These are phyloP conservation scores for Manihot esculenta DNA, from an alignment of 441 rosid species.

Conservation along the genomic window DNA sequence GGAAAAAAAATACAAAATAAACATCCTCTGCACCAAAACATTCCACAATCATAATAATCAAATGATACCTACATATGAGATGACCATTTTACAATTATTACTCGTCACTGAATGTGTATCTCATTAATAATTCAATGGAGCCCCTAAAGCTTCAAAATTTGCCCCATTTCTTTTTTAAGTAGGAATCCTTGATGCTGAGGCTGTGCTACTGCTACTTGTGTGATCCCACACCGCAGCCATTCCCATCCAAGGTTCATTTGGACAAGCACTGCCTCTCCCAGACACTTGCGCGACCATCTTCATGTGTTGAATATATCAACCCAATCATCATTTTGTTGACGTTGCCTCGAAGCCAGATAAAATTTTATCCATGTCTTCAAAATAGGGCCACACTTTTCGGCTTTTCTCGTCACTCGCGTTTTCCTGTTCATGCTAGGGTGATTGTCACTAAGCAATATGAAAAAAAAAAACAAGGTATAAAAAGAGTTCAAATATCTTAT, in stretches of 20 bases:
- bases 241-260: too few species aligned
- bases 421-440: slow-evolving; percentile 43
- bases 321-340: slow-evolving; percentile 34
- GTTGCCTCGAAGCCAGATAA: slow-evolving; percentile 48
- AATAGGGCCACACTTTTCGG: slow-evolving; percentile 65
- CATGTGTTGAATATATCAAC: too few species aligned
- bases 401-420: slow-evolving; percentile 42
- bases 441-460: not conserved
- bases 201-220: not conserved
- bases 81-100: not conserved
- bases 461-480: not conserved
- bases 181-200: not conserved
- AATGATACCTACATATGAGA: not conserved
- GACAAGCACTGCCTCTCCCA: too few species aligned
- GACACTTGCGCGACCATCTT: not conserved
- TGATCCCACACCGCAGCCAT: not conserved
- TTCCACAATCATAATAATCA: not conserved
- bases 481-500: not conserved
- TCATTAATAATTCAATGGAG: slow-evolving; percentile 10
- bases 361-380: slow-evolving; percentile 61
- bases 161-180: not conserved
- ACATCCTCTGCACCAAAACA: not conserved
- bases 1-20: not conserved
- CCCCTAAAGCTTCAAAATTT: slow-evolving; percentile 1
- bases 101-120: slow-evolving; percentile 8